A percentile compares a stretch with the other conserved stretches of the same genome.
Conservation (phyloP, 371 early-diverging fungal genomes). For the Amoeboaphelidium protococcarum region DNA sequence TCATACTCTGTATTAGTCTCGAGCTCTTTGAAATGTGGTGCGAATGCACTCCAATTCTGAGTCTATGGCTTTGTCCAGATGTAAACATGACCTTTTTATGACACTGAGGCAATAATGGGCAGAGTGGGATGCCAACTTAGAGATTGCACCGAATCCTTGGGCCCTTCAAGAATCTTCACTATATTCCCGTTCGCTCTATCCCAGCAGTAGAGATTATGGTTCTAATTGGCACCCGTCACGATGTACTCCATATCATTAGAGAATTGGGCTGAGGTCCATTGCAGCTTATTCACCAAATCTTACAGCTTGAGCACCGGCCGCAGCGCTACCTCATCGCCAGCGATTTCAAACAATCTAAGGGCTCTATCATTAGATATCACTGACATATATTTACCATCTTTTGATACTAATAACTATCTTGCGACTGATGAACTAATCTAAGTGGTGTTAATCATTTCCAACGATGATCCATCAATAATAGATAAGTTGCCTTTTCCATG, state of each 20-base stretch:
- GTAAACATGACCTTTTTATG: constrained; percentile 47
- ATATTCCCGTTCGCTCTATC: constrained; percentile 46
- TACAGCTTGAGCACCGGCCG: constrained; percentile 39
- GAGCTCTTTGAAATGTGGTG: constrained; percentile 62
- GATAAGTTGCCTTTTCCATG: no score
- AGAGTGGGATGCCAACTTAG: constrained; percentile 67
- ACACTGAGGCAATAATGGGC: constrained; percentile 54
- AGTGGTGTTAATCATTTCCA: no score
- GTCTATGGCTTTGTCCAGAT: constrained; percentile 59
- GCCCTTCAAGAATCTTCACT: constrained; percentile 70
- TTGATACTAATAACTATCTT: background rate
- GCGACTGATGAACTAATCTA: no score
- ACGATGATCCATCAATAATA: no score
- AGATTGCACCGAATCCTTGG: constrained; percentile 58
- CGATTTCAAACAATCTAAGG: constrained; percentile 25
- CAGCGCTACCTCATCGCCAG: no score
- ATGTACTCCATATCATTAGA: constrained; percentile 62
- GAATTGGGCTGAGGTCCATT: constrained; percentile 59
- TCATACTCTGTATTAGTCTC: constrained; percentile 73
- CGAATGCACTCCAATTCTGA: constrained; percentile 77
- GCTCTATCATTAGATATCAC: constrained; percentile 42
- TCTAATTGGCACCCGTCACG: constrained; percentile 24
- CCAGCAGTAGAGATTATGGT: constrained; percentile 81
- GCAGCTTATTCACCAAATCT: constrained; percentile 57
- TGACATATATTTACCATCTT: constrained; percentile 28